These are phyloP conservation scores for Saccharomycopsis sp. DNA, from an alignment of 805 yeast genomes.

Conservation along the genomic window DNA sequence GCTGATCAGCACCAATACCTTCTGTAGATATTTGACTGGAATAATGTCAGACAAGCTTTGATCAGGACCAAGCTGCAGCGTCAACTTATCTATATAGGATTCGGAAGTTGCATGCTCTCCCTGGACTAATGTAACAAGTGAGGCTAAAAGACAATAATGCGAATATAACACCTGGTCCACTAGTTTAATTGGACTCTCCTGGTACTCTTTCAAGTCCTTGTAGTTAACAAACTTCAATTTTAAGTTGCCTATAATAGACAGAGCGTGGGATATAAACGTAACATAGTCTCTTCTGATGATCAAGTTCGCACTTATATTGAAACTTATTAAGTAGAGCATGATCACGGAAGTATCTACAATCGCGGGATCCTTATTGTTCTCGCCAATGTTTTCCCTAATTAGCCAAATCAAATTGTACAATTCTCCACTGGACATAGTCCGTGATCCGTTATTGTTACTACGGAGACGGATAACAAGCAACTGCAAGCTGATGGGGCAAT, in stretches of 20 bases:
- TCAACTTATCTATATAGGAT: constrained; percentile 9
- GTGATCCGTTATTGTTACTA: constrained; percentile 23
- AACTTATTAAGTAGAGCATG: constrained; percentile 19
- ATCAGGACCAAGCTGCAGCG: background rate
- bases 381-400: constrained; percentile 3
- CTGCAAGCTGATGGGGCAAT: constrained; percentile 23
- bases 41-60: background rate
- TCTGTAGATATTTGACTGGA: constrained; percentile 9
- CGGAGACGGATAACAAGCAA: constrained; percentile 24
- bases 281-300: constrained; percentile 28
- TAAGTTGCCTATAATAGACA: constrained; percentile 18
- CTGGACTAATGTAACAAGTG: constrained; percentile 24
- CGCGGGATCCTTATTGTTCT: background rate
- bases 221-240: background rate
- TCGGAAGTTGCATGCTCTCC: constrained; percentile 23
- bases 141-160: constrained; percentile 21
- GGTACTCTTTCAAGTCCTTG: background rate
- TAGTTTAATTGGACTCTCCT: background rate
- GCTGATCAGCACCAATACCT: constrained; percentile 21
- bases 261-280: constrained; percentile 25
- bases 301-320: constrained; percentile 24
- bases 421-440: constrained; percentile 19
- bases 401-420: constrained; percentile 16
- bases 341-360: constrained; percentile 3
- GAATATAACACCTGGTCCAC: constrained; percentile 9